These are phyloP conservation scores for Trametes polyzona DNA, from an alignment of 1,284 basidiomycete genomes.

Conservation along the genomic window DNA sequence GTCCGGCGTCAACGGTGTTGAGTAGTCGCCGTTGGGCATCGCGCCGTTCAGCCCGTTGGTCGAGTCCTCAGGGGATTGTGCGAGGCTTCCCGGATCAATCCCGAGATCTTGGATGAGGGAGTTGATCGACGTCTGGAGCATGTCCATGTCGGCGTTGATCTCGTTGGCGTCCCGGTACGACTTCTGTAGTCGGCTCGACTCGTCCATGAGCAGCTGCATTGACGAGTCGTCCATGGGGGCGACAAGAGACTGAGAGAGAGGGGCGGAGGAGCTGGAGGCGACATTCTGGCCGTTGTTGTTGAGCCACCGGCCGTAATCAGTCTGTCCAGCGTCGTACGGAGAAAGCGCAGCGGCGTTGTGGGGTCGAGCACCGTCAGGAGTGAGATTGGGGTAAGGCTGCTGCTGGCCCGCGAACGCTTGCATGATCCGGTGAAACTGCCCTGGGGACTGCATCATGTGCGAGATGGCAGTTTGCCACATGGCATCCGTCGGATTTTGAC, in stretches of 20 bases:
- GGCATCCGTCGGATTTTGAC: slow-evolving; percentile 41
- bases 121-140: slow-evolving; percentile 73
- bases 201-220: slow-evolving; percentile 45
- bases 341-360: slow-evolving; percentile 29
- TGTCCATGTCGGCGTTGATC: slow-evolving; percentile 75
- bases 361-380: slow-evolving; percentile 10
- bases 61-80: slow-evolving; percentile 25
- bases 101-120: slow-evolving; percentile 75
- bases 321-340: slow-evolving; percentile 34
- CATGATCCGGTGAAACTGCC: slow-evolving; percentile 73
- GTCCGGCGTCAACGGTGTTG: slow-evolving; percentile 10
- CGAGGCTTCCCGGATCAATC: slow-evolving; percentile 53
- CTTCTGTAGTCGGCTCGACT: slow-evolving; percentile 49
- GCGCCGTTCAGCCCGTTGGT: slow-evolving; percentile 6
- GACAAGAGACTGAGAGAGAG: slow-evolving; percentile 7
- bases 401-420: slow-evolving; percentile 53
- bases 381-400: slow-evolving; percentile 15
- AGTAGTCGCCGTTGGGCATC: slow-evolving; percentile 1
- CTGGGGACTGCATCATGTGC: slow-evolving; percentile 62
- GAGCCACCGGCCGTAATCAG: slow-evolving; percentile 24
- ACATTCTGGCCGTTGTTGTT: slow-evolving; percentile 21
- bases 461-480: slow-evolving; percentile 66
- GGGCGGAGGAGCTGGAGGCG: slow-evolving; percentile 27
- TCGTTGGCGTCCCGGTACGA: slow-evolving; percentile 66
- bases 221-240: slow-evolving; percentile 33